Evolutionary conservation across 345 rosid genomes (phyloP).

Genomic region (Zanthoxylum bungeanum): DNA sequence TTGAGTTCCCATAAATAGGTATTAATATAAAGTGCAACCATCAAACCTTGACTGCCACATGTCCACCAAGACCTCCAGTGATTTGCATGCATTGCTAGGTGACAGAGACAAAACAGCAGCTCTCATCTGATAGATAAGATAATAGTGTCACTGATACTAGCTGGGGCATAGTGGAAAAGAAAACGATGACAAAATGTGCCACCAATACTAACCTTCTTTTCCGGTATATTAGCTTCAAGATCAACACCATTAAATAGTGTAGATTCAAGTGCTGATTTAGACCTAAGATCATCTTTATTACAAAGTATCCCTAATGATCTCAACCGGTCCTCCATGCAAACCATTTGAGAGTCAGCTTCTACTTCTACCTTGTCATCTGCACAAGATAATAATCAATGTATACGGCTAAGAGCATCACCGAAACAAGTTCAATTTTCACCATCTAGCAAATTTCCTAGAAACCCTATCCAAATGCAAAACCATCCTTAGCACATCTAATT

Average conservation of each 20-base stretch:
- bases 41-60: slow-evolving; percentile 86
- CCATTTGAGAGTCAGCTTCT: slow-evolving; percentile 28
- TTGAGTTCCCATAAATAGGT: background rate
- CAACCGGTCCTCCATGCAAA: slow-evolving; percentile 69
- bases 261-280: slow-evolving; percentile 30
- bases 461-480: background rate
- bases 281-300: slow-evolving; percentile 29
- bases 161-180: background rate
- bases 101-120: slow-evolving; percentile 61
- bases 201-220: slow-evolving; percentile 61
- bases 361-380: slow-evolving; percentile 35
- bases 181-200: background rate
- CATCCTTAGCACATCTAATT: background rate
- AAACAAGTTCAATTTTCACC: slow-evolving; percentile 1
- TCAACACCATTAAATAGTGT: slow-evolving; percentile 42
- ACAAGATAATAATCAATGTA: slow-evolving; percentile 10
- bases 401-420: background rate
- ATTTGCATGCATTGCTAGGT: slow-evolving; percentile 57
- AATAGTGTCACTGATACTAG: background rate
- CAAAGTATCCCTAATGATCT: slow-evolving; percentile 56
- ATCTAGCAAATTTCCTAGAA: background rate
- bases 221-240: slow-evolving; percentile 55
- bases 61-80: slow-evolving; percentile 59
- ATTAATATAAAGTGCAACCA: background rate
- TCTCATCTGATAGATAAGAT: slow-evolving; percentile 52